These are phyloP conservation scores for Cyanodermella asteris DNA, from an alignment of 2,329 filamentous ascomycete species.

Conservation along the genomic window DNA sequence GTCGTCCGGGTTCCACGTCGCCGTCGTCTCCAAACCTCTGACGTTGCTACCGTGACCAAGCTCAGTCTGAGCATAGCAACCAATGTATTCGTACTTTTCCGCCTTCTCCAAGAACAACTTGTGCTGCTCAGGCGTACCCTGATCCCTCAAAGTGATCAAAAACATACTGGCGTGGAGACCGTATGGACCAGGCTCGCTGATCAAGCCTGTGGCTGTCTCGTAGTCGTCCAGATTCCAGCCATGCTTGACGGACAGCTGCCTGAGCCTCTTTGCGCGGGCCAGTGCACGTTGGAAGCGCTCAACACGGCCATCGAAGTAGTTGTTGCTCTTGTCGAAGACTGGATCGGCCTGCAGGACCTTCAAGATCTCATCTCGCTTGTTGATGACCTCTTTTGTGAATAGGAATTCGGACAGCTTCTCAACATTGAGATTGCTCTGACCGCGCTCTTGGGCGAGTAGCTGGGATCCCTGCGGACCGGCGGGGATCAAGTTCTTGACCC, in stretches of 20 bases:
- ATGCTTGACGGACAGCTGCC: constrained; percentile 42
- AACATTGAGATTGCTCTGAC: constrained; percentile 43
- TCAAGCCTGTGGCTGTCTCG: constrained; percentile 40
- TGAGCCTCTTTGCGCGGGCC: constrained; percentile 46
- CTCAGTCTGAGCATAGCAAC: constrained; percentile 65
- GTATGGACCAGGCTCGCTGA: constrained; percentile 54
- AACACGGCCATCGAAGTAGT: constrained; percentile 49
- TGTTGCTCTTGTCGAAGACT: constrained; percentile 58
- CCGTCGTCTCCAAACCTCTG: constrained; percentile 47
- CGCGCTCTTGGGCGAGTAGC: constrained; percentile 46
- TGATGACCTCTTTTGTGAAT: constrained; percentile 42
- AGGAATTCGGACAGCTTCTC: constrained; percentile 46
- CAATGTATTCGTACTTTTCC: constrained; percentile 47
- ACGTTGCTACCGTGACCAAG: constrained; percentile 62
- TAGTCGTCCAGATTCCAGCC: constrained; percentile 46
- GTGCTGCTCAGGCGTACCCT: constrained; percentile 52
- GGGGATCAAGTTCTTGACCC: constrained; percentile 46
- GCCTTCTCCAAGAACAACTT: constrained; percentile 50
- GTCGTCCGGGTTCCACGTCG: constrained; percentile 50
- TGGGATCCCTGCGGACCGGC: constrained; percentile 46
- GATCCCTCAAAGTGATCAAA: constrained; percentile 45
- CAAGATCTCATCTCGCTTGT: constrained; percentile 38
- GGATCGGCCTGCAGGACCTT: constrained; percentile 43
- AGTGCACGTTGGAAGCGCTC: constrained; percentile 49
- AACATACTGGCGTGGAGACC: constrained; percentile 53